phyloP scores from a whole-genome alignment of 1,284 basidiomycete species.

The Sphagnurus paluster region DNA sequence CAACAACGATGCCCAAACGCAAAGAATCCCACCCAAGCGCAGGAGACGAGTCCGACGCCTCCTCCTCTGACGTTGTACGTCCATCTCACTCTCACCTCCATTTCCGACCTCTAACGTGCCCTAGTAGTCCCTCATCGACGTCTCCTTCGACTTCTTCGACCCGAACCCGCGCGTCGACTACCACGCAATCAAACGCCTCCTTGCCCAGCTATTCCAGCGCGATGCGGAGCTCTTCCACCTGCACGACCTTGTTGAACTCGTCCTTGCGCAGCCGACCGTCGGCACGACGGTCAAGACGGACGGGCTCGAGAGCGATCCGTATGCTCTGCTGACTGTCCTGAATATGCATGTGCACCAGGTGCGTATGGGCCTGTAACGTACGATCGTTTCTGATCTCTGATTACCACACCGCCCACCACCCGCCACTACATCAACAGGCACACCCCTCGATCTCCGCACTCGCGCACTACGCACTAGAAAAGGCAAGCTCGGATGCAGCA shows the following conservation, averaged over 20 bases:
- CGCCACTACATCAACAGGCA: conserved; percentile 49
- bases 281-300: conserved; percentile 94
- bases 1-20: neutral
- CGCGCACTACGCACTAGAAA: conserved; percentile 65
- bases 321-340: conserved; percentile 79
- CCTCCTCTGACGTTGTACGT: conserved; percentile 31
- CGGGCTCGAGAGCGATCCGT: conserved; percentile 86
- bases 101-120: neutral
- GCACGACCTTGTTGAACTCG: conserved; percentile 75
- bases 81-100: neutral
- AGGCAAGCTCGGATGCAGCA: conserved; percentile 43
- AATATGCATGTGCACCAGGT: conserved; percentile 82
- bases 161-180: conserved; percentile 83
- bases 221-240: conserved; percentile 75
- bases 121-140: conserved; percentile 56
- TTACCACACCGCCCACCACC: neutral
- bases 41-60: conserved; percentile 26
- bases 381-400: neutral
- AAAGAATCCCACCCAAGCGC: neutral
- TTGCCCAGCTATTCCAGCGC: conserved; percentile 79
- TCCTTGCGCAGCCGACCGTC: conserved; percentile 71
- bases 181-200: conserved; percentile 80
- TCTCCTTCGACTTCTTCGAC: conserved; percentile 93
- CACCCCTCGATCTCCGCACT: conserved; percentile 72
- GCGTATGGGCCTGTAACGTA: conserved; percentile 25